Base-by-base conservation (phyloP, 345 rosid genomes). In the Xanthoceras sorbifolium region DNA sequence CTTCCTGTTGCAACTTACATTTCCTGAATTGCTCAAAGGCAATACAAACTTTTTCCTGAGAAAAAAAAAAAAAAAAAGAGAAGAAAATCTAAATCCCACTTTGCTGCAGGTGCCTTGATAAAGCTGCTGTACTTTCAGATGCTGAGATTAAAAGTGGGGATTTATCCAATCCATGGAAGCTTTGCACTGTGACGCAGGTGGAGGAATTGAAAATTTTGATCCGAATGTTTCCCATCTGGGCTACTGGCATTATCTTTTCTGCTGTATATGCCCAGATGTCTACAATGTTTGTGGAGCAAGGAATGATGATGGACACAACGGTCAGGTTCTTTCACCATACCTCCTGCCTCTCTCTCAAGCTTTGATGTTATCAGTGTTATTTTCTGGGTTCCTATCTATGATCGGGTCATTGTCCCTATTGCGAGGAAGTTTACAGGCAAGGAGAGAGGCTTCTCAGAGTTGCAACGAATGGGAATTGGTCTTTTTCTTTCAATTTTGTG, bases 201-300 rank as follows among this genome's bases (percentile, higher is more conserved):
- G 99, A 95, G 84, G 98, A 95, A 82, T 78, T 95, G 67, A 95
- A 95, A 85, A 93, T 95, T 74, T 81, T 95, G 86, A 81, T 91
- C 60, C 94, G 99, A 31, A 92, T 95, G 98, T 91, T 93, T 75
- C 98, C 98, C 12, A 88, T 95, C 55, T 95, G 99, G 99, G 97
- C 97, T 62, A 88, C 92, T 2, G 98, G 94, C 69, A 95, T 95
- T 25, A 82, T 91, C 20, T 95, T 95, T 80, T 85, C 97, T 25
- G 97, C 97, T 6, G 94, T 93, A 2, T 88, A 95, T 65, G 92
- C 97, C 23, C 99, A 95, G 77, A 93, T 92, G 89, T 92, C 96
- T 7, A 93, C 98, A 23, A 85, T 93, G 97, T 95, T 92, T 69
- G 97, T 95, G 69, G 98, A 50, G 57, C 57, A 50, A 50, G 57